Conservation (phyloP, 495 filamentous ascomycete species). For the Glutinoglossum americanum region DNA sequence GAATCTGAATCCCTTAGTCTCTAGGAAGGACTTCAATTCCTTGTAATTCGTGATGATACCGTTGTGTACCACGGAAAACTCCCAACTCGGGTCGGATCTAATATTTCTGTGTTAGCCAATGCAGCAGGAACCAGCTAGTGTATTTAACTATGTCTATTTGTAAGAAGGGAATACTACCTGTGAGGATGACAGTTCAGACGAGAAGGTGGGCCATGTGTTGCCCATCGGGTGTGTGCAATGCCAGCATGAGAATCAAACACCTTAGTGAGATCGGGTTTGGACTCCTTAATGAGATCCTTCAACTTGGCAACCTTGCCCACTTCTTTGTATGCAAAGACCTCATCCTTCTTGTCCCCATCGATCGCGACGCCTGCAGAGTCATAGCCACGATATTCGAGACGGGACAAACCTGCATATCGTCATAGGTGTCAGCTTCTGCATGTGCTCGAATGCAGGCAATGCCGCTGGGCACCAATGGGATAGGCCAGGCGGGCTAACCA, state of each 20-base stretch:
- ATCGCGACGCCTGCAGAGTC: constrained; percentile 91
- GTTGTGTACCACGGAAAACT: constrained; percentile 96
- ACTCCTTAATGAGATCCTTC: constrained; percentile 72
- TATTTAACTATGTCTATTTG: no score
- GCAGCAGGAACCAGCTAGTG: constrained; percentile 4
- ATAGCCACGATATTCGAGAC: constrained; percentile 91
- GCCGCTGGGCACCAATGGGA: constrained; percentile 1
- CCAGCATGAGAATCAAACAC: constrained; percentile 92
- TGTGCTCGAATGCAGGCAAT: not conserved
- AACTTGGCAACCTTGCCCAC: constrained; percentile 96
- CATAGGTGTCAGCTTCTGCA: not conserved
- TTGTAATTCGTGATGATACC: constrained; percentile 99
- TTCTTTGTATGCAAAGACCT: constrained; percentile 94
- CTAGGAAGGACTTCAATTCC: constrained; percentile 81
- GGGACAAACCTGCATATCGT: constrained; percentile 38
- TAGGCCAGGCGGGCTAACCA: constrained; percentile 33
- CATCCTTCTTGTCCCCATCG: constrained; percentile 96
- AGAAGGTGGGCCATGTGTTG: constrained; percentile 86
- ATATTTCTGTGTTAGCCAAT: not conserved
- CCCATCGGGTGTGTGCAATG: constrained; percentile 97
- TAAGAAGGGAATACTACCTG: constrained; percentile 31
- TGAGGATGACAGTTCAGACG: constrained; percentile 95
- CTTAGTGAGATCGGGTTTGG: constrained; percentile 66
- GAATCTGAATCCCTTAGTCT: constrained; percentile 89
- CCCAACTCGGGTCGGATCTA: constrained; percentile 67